These are phyloP conservation scores for Sporobolomyces phaffii DNA, from an alignment of 768 basidiomycete species.

Conservation along the genomic window DNA sequence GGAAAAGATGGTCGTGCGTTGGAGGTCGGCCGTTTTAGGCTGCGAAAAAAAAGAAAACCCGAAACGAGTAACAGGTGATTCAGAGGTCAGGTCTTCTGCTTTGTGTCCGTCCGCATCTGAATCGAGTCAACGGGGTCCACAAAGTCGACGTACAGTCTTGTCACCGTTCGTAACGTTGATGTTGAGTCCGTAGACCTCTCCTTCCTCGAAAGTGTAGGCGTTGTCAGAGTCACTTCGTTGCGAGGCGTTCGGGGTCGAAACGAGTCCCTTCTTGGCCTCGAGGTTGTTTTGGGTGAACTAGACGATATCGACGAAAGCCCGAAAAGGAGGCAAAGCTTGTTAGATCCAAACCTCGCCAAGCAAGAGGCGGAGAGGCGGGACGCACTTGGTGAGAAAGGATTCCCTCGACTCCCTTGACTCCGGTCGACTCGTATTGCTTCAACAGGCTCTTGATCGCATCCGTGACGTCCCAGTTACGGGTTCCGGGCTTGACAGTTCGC, in stretches of 20 bases:
- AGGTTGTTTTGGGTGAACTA: constrained; percentile 77
- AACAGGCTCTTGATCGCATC: constrained; percentile 71
- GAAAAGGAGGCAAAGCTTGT: no score
- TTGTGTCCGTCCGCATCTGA: no score
- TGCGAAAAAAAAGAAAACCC: constrained; percentile 45
- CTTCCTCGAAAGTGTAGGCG: constrained; percentile 71
- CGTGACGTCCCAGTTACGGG: constrained; percentile 92
- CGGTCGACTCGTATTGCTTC: constrained; percentile 56
- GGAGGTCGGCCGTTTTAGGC: constrained; percentile 79
- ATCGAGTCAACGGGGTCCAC: neutral
- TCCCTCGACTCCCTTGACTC: constrained; percentile 94
- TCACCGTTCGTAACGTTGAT: constrained; percentile 78
- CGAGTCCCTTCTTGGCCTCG: constrained; percentile 76
- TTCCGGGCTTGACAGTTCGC: constrained; percentile 67
- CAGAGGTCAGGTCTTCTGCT: no score
- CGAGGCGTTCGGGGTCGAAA: constrained; percentile 66
- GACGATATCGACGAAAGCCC: no score
- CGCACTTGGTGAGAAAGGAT: constrained; percentile 36
- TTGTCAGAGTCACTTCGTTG: constrained; percentile 82
- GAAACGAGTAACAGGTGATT: neutral
- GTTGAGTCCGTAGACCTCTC: constrained; percentile 92
- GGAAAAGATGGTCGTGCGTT: constrained; percentile 80
- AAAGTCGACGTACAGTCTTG: constrained; percentile 62
- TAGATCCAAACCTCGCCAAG: no score
- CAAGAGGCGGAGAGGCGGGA: no score